A percentile compares a stretch with the other conserved stretches of the same genome.
phyloP scores from a whole-genome alignment of 805 yeast genomes.

The Candida sithepensis region DNA sequence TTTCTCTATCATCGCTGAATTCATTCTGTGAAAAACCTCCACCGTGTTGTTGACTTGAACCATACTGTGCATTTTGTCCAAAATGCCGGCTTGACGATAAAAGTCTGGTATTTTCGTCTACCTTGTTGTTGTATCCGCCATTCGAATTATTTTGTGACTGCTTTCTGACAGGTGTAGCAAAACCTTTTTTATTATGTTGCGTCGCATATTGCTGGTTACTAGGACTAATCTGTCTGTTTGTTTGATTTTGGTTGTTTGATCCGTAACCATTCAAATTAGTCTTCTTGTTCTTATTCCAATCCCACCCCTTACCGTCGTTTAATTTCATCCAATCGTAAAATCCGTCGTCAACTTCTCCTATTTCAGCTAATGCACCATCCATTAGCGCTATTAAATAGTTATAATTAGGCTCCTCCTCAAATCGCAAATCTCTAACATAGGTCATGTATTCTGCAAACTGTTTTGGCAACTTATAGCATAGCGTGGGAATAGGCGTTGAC shows the following conservation, averaged over 20 bases:
- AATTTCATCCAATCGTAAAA: conserved; percentile 80
- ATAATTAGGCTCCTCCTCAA: conserved; percentile 80
- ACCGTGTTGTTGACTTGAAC: conserved; percentile 1
- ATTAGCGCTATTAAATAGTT: conserved; percentile 60
- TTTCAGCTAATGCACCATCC: conserved; percentile 53
- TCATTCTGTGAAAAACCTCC: background rate
- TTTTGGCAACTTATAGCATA: conserved; percentile 62
- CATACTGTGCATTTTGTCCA: background rate
- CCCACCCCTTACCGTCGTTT: conserved; percentile 82
- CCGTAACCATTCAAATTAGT: conserved; percentile 84
- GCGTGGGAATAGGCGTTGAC: conserved; percentile 58
- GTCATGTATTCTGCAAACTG: conserved; percentile 74
- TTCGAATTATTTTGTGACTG: conserved; percentile 19
- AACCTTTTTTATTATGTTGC: conserved; percentile 5
- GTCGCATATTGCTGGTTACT: conserved; percentile 8
- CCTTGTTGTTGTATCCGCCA: conserved; percentile 5
- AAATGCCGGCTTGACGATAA: conserved; percentile 2
- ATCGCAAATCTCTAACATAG: conserved; percentile 63
- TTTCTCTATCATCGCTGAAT: conserved; percentile 6
- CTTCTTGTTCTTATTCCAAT: conserved; percentile 66
- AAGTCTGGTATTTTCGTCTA: conserved; percentile 17
- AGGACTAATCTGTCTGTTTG: conserved; percentile 6
- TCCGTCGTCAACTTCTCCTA: conserved; percentile 60
- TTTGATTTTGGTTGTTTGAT: conserved; percentile 24
- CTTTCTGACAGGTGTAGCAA: conserved; percentile 15